These are phyloP conservation scores for Auricularia heimuer DNA, from an alignment of 768 basidiomycete species.

Conservation along the genomic window DNA sequence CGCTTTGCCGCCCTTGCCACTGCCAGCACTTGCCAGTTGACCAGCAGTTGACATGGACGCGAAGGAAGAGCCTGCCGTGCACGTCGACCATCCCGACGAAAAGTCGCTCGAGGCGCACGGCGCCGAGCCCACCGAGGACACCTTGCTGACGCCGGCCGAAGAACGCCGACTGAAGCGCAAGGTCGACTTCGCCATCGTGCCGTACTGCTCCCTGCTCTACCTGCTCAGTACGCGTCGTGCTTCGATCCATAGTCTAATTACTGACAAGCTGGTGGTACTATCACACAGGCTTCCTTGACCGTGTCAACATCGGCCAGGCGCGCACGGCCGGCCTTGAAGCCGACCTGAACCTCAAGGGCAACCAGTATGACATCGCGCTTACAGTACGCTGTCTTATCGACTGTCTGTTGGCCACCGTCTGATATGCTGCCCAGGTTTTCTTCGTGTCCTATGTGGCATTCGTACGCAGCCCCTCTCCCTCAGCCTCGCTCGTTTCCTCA, in stretches of 20 bases:
- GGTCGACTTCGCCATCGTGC: conserved; percentile 10
- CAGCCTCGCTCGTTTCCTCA: conserved; percentile 1
- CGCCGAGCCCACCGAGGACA: not conserved
- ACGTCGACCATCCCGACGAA: not conserved
- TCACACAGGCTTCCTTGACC: conserved; percentile 12
- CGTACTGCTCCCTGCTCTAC: conserved; percentile 11
- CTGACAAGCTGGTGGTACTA: too few species aligned
- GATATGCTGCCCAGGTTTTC: conserved; percentile 11
- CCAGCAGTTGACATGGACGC: too few species aligned
- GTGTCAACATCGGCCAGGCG: conserved; percentile 18
- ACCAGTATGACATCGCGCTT: conserved; percentile 6
- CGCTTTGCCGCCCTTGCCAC: too few species aligned
- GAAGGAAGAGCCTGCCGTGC: too few species aligned
- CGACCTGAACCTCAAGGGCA: conserved; percentile 10
- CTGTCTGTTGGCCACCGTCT: not conserved
- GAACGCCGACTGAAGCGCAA: conserved; percentile 12
- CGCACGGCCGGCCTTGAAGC: conserved; percentile 12
- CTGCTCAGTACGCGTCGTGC: conserved; percentile 8
- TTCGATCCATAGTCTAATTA: not conserved
- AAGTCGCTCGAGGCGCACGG: conserved; percentile 1
- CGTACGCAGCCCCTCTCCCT: conserved; percentile 11
- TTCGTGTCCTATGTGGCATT: conserved; percentile 22
- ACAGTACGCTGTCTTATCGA: not conserved
- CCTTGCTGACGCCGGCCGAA: conserved; percentile 7
- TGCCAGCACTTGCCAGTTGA: too few species aligned